Base-by-base conservation (phyloP, 345 rosid genomes). In the Gossypium sturtianum region DNA sequence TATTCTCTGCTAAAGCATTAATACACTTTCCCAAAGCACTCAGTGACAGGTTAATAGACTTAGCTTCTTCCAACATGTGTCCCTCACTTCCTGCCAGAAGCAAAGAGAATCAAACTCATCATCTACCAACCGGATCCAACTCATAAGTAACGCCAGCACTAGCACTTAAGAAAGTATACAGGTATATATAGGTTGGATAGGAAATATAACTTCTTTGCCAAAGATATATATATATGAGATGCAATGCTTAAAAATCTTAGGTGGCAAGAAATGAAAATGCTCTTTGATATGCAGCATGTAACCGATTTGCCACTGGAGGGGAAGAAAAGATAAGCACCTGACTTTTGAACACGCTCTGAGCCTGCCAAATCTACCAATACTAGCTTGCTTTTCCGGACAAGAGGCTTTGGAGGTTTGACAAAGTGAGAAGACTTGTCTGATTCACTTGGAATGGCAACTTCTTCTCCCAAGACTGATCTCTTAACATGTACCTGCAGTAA, bases 351-450 rank as follows among this genome's bases (percentile, higher is more conserved):
- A 62, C 99, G 98, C 84, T 95, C 99, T 77, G 99, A 95, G 77
- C 99, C 99, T 64, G 99, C 99, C 79, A 95, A 88, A 84, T 95
- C 99, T 57, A 95, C 98, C 64, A 95, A 81, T 75, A 91, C 96
- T 68, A 95, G 91, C 85, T 95, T 95, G 84, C 96, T 86, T 85
- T 83, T 93, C 78, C 97, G 87, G 56, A 95, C 89, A 78, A 91
- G 79, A 17, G 97, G 94, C 80, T 87, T 90, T 43, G 86, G 81
- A 75, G 87, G 91, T 82, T 90, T 90, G 65, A 89, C 85, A 78
- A 88, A 81, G 84, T 83, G 91, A 74, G 94, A 86, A 44, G 82
- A 79, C 75, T 71, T 79, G 52, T 87, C 89, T 71, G 74, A 76
- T 66, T 91, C 97, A 79, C 76, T 86, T 60, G 91, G 80, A 83